Percentiles rank a stretch among this genome's conserved stretches.
These are phyloP conservation scores for Rhizophagus prolifer DNA, from an alignment of 192 early-diverging fungal species.

Conservation along the genomic window DNA sequence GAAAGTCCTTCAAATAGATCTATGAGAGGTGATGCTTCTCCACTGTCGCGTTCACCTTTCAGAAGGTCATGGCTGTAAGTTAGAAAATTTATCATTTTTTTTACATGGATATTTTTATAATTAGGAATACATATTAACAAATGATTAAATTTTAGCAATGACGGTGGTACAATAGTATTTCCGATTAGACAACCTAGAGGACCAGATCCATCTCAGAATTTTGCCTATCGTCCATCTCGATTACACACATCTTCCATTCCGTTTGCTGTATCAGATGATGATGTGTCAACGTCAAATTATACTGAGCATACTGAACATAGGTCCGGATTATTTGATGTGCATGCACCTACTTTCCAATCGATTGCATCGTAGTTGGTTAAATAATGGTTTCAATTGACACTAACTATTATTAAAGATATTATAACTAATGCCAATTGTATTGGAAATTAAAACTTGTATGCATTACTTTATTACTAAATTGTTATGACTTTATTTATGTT, in stretches of 20 bases:
- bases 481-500: background rate
- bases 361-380: slow-evolving; percentile 18
- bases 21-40: slow-evolving; percentile 25
- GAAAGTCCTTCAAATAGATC: slow-evolving; percentile 32
- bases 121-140: background rate
- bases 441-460: background rate
- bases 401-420: background rate
- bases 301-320: slow-evolving; percentile 1
- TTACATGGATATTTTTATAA: background rate
- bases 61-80: slow-evolving; percentile 33
- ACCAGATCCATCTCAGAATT: slow-evolving; percentile 70
- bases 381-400: background rate
- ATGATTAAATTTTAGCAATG: slow-evolving; percentile 6
- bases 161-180: slow-evolving; percentile 50
- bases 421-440: background rate
- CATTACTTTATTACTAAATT: background rate
- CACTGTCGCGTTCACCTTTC: slow-evolving; percentile 29
- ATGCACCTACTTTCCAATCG: slow-evolving; percentile 28
- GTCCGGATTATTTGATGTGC: slow-evolving; percentile 27
- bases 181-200: slow-evolving; percentile 74
- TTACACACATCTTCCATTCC: slow-evolving; percentile 26
- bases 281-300: slow-evolving; percentile 1
- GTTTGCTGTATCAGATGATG: slow-evolving; percentile 18
- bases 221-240: slow-evolving; percentile 54
- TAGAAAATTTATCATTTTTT: background rate